Conservation (phyloP, 805 yeast species). For the Saccharomycopsis fodiens region DNA sequence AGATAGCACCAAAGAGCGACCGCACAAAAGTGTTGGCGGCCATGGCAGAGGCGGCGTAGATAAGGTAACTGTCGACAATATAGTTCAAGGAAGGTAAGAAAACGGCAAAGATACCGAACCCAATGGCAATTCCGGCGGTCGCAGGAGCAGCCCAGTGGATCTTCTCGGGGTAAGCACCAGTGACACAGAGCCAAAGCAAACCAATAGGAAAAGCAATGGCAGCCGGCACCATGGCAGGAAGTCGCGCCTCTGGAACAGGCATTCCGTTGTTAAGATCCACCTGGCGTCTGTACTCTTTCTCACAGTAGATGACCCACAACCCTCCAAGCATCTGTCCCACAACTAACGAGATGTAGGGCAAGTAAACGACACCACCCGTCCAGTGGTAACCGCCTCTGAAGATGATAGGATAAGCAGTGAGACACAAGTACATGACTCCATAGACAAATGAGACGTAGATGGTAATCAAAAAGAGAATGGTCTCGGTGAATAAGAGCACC, state of each 20-base stretch:
- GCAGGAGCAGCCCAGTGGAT: conserved; percentile 84
- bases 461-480: conserved; percentile 41
- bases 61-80: conserved; percentile 60
- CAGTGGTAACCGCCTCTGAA: conserved; percentile 56
- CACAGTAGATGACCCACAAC: conserved; percentile 42
- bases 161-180: conserved; percentile 62
- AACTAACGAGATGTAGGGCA: conserved; percentile 74
- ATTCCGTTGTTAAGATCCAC: conserved; percentile 47
- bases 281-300: conserved; percentile 41
- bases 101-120: conserved; percentile 60
- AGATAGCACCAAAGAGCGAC: conserved; percentile 59
- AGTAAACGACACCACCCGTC: conserved; percentile 56
- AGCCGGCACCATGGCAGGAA: conserved; percentile 70
- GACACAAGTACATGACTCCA: conserved; percentile 66
- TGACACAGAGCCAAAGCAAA: conserved; percentile 81
- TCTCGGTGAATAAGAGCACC: conserved; percentile 53
- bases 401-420: conserved; percentile 71
- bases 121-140: conserved; percentile 53
- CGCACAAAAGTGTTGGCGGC: conserved; percentile 70
- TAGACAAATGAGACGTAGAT: conserved; percentile 72
- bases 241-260: conserved; percentile 72
- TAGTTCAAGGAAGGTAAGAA: conserved; percentile 67
- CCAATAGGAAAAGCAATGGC: conserved; percentile 69
- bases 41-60: conserved; percentile 71
- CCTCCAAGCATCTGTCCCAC: conserved; percentile 62